A percentile compares a stretch with the other conserved stretches of the same genome.
phyloP scores from a whole-genome alignment of 2,329 filamentous ascomycete genomes.

The Colletotrichum sansevieriae region DNA sequence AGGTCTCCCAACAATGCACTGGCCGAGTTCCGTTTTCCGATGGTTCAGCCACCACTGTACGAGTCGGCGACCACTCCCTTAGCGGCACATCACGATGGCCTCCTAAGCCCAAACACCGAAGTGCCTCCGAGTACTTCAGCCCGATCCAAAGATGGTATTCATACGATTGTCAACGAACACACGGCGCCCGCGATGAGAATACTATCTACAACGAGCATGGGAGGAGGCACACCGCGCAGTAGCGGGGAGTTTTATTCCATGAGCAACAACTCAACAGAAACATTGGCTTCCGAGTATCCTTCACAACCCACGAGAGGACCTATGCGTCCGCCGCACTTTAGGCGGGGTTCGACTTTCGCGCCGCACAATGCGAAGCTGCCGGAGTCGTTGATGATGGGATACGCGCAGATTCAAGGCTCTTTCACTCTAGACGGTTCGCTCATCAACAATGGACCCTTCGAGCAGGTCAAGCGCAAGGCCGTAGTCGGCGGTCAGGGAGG shows the following conservation, averaged over 20 bases:
- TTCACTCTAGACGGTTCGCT: constrained; percentile 94
- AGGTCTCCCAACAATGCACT: constrained; percentile 59
- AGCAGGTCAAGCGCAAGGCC: constrained; percentile 95
- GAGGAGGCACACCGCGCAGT: constrained; percentile 84
- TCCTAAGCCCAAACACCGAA: constrained; percentile 54
- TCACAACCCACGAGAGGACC: constrained; percentile 49
- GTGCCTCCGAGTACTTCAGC: constrained; percentile 48
- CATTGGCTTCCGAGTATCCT: constrained; percentile 89
- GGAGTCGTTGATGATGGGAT: constrained; percentile 97
- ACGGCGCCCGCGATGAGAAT: constrained; percentile 75
- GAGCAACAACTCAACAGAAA: constrained; percentile 96
- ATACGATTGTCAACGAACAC: constrained; percentile 66
- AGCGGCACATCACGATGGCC: constrained; percentile 52
- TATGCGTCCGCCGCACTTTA: constrained; percentile 62
- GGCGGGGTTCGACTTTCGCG: constrained; percentile 60
- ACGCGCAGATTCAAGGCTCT: constrained; percentile 91
- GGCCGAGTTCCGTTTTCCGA: constrained; percentile 70
- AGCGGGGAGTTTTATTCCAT: constrained; percentile 95
- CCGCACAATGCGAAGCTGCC: constrained; percentile 64
- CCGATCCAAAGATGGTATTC: constrained; percentile 59
- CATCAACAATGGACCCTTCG: constrained; percentile 89
- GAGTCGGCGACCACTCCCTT: constrained; percentile 49
- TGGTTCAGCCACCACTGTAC: constrained; percentile 57
- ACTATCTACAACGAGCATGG: constrained; percentile 81
- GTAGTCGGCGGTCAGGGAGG: constrained; percentile 89